A percentile compares a stretch with the other conserved stretches of the same genome.
These are phyloP conservation scores for Colletotrichum sp. DNA, from an alignment of 2,329 filamentous ascomycete species.

Conservation along the genomic window DNA sequence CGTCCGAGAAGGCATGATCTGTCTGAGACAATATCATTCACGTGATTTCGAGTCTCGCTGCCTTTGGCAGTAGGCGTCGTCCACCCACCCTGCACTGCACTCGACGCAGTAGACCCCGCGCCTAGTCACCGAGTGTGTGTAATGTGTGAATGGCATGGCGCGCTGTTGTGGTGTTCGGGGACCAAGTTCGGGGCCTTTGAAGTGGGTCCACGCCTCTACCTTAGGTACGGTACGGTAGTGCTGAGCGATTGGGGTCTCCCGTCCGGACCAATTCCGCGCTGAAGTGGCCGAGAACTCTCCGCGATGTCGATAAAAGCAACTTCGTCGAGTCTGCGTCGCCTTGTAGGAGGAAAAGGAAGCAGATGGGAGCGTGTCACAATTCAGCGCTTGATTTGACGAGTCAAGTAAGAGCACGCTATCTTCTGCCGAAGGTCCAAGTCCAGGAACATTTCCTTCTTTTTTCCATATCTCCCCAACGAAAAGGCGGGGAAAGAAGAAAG, in stretches of 20 bases:
- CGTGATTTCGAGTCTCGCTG: neutral
- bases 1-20: neutral
- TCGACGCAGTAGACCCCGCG: neutral
- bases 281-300: constrained; percentile 17
- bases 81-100: neutral
- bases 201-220: neutral
- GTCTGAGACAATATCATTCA: neutral
- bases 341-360: neutral
- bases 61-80: neutral
- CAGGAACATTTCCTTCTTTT: neutral
- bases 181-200: neutral
- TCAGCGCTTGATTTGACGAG: neutral
- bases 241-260: neutral
- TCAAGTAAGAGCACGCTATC: neutral
- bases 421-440: neutral
- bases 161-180: neutral
- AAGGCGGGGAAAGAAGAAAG: constrained; percentile 23
- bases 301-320: neutral
- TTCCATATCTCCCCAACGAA: neutral
- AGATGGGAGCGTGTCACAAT: neutral
- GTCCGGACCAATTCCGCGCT: neutral
- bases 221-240: neutral
- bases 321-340: neutral
- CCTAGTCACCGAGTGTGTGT: neutral
- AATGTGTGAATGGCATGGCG: neutral